Percentiles rank a stretch among this genome's conserved stretches.
phyloP scores from a whole-genome alignment of 208 protist species.

The Plasmodiophora brassicae region DNA sequence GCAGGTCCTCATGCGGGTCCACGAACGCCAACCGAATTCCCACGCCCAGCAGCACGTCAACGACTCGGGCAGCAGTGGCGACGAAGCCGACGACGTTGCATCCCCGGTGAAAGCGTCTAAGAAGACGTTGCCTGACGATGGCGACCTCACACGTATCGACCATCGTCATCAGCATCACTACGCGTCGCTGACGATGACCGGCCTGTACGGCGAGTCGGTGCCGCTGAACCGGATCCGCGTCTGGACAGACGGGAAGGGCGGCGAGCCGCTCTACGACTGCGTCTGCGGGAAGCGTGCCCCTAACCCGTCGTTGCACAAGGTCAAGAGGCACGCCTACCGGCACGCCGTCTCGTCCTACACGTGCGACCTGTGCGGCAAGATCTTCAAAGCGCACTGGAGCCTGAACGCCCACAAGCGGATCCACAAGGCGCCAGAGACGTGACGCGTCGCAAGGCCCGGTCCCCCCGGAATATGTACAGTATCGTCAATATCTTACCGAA shows the following conservation, averaged over 20 bases:
- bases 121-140: not conserved
- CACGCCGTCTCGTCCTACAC: not conserved
- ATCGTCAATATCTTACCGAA: too few relatives aligned
- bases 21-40: too few relatives aligned
- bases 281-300: constrained; percentile 6
- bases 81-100: too few relatives aligned
- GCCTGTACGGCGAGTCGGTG: not conserved
- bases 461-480: too few relatives aligned
- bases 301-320: not conserved
- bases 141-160: not conserved
- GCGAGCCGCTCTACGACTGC: constrained; percentile 23
- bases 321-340: not conserved
- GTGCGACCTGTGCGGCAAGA: not conserved
- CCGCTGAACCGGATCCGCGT: not conserved
- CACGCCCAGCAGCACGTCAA: too few relatives aligned
- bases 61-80: too few relatives aligned
- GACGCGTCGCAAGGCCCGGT: not conserved
- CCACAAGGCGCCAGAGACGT: not conserved
- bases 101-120: too few relatives aligned
- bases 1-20: too few relatives aligned
- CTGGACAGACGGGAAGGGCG: not conserved
- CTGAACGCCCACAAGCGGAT: constrained; percentile 24
- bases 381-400: constrained; percentile 3
- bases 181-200: not conserved
- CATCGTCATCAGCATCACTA: not conserved